Evolutionary conservation across 1,139 yeast species (phyloP), one percentile per base, ranked within the genome.

Genomic region (Sugiyamaella xylanicola): DNA sequence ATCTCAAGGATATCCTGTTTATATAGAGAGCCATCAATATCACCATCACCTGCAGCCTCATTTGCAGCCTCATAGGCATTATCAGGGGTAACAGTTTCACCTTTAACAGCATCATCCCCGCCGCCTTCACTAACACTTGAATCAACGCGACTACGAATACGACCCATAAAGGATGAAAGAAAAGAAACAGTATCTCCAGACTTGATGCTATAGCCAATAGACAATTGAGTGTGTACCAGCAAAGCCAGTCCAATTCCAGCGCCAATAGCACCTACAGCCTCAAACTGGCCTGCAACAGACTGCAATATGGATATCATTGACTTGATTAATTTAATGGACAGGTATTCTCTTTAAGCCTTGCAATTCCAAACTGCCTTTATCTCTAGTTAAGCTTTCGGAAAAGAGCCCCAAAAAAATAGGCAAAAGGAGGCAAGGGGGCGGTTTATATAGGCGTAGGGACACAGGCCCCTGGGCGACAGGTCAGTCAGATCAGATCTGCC

Each of bases 1-100:
- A 68, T 44, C 42, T 57, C 53, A 22, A 65, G 59, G 20, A 62
- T 40, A n/a, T 55, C 57, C 56, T 65, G 67, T 16, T 43, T 45
- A 19, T n/a, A n/a, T n/a, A n/a, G n/a, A n/a, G n/a, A n/a, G n/a
- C n/a, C n/a, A n/a, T n/a, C n/a, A n/a, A n/a, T n/a, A n/a, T n/a
- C n/a, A n/a, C n/a, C n/a, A n/a, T n/a, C n/a, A n/a, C n/a, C n/a
- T n/a, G n/a, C n/a, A n/a, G n/a, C n/a, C n/a, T n/a, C n/a, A n/a
- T n/a, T n/a, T n/a, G n/a, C n/a, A n/a, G n/a, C n/a, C n/a, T n/a
- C n/a, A n/a, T n/a, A n/a, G n/a, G n/a, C n/a, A n/a, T n/a, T n/a
- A n/a, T n/a, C n/a, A n/a, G n/a, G n/a, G n/a, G n/a, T n/a, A n/a
- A n/a, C n/a, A n/a, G n/a, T n/a, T n/a, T n/a, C n/a, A n/a, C n/a